Base-by-base conservation (phyloP, 179 eudicot genomes). In the Nepenthes alata region DNA sequence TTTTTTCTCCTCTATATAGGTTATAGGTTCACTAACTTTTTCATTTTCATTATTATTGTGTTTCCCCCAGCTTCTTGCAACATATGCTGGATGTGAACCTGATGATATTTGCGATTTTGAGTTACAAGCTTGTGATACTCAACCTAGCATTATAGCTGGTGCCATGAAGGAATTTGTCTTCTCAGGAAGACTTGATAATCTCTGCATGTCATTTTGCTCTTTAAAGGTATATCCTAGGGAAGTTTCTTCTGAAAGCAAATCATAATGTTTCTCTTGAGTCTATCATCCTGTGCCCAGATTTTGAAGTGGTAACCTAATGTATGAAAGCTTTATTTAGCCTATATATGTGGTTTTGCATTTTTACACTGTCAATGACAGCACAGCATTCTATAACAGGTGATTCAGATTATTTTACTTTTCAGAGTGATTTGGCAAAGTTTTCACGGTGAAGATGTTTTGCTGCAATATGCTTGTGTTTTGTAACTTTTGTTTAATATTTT, bases 181-280 rank as follows among this genome's bases (percentile, higher is more conserved):
- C 77, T 93, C 98, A 4, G 98, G 98, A 76, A 83, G 98, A 78
- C 93, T 93, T 63, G 98, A 93, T 72, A 93, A 93, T 67, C 85
- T 93, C 53, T 93, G 96, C 85, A 86, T 83, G 88, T 84, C 96
- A 39, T 93, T 81, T 72, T 93, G 98, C 81, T 86, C 98, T 61
- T 75, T 93, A 56, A 79, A 86, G 86, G 98, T 93, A 63, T 39
- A 69, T 50, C 62, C 70, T 50, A 11, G 4, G 53, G 5, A 3
- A 50, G 12, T 50, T 50, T 50, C 12, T 50, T 50, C n/a, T 50
- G 12, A 41, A 4, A 4, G 45, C 8, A 41, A 41, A 41, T 41
- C 45, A 25, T 41, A 41, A 41, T 41, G 45, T 41, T 41, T 41
- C 0, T 41, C 45, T 4, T 7, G 8, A 41, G 45, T 41, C 8